Evolutionary conservation across 78 protist genomes (phyloP).

Genomic region (Diacronema lutheri): DNA sequence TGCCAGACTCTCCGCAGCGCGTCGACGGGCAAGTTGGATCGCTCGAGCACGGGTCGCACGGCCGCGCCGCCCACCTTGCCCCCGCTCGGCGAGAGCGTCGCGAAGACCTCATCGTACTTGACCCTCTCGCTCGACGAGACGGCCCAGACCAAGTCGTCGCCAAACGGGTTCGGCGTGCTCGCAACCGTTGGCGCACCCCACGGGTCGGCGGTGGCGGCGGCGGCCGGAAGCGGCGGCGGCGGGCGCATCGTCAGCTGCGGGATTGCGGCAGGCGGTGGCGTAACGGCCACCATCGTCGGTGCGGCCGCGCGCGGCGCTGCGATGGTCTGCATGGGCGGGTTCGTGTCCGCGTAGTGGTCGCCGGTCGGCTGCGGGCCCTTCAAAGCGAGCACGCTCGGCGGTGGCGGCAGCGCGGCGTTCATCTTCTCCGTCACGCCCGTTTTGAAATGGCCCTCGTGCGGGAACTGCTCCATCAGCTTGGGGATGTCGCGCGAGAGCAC

Average conservation of each 20-base stretch:
- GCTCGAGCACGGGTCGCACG: slow-evolving; percentile 13
- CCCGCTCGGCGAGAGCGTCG: neutral
- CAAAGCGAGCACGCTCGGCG: too few relatives aligned
- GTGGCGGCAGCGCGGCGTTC: too few relatives aligned
- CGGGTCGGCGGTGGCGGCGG: neutral
- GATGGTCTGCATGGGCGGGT: too few relatives aligned
- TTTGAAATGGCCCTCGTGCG: neutral
- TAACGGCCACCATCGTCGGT: neutral
- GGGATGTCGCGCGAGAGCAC: slow-evolving; percentile 7
- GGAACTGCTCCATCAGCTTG: slow-evolving; percentile 1
- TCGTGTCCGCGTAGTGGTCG: too few relatives aligned
- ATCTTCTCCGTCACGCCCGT: too few relatives aligned
- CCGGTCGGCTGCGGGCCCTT: too few relatives aligned
- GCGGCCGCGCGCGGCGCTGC: neutral
- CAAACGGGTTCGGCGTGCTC: too few relatives aligned
- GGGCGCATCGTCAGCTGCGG: neutral
- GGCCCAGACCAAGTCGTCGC: too few relatives aligned
- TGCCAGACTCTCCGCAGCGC: slow-evolving; percentile 15
- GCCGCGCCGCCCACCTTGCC: neutral
- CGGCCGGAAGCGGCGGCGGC: neutral
- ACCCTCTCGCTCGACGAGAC: neutral
- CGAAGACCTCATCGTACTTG: neutral
- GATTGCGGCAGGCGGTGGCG: neutral
- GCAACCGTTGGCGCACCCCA: too few relatives aligned
- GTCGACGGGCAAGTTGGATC: slow-evolving; percentile 6